Base-by-base conservation (phyloP, 805 yeast genomes). In the Wickerhamomyces canadensis region DNA sequence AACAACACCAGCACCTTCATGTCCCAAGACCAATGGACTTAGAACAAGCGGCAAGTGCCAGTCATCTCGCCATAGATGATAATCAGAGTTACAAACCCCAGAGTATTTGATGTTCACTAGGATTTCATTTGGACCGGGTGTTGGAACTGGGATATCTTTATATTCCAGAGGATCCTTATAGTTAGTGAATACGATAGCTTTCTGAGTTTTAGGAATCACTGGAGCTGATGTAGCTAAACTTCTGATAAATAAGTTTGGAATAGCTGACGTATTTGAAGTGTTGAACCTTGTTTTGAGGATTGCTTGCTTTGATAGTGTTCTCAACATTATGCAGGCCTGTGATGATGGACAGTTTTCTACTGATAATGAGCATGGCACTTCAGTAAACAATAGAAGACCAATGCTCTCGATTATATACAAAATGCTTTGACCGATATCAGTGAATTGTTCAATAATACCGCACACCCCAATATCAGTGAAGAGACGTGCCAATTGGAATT, bases 1-100 rank as follows among this genome's bases (percentile, higher is more conserved):
- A 38, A 75, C 80, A 23, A 69, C 69, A 53, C 80, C 80, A 19
- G 79, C 78, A 55, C 80, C 80, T 58, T 75, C 80, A 51, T 75
- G 80, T 35, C 80, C 80, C 37, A 78, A 77, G 16, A 75, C 76
- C 47, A 74, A 55, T 10, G 80, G 80, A 48, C 73, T 60, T 48
- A 72, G 72, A 38, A 70, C 65, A 4, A n/a, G 19, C 22, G 56
- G 62, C 45, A 74, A 54, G 28, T 77, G 76, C 80, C 80, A 75
- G 52, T 75, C 80, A 39, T 80, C 79, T 46, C 73, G 69, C 78
- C 78, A 75, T 27, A 78, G 76, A 53, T 75, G 80, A 48, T 72
- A 62, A 53, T 75, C 80, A 5, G 80, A 73, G 58, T 75, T 78
- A 51, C 80, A 75, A 13, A 75, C 80, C 48, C 80, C 80, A 4